Conservation (phyloP, 148 eudicot species). For the Rhododendron molle region DNA sequence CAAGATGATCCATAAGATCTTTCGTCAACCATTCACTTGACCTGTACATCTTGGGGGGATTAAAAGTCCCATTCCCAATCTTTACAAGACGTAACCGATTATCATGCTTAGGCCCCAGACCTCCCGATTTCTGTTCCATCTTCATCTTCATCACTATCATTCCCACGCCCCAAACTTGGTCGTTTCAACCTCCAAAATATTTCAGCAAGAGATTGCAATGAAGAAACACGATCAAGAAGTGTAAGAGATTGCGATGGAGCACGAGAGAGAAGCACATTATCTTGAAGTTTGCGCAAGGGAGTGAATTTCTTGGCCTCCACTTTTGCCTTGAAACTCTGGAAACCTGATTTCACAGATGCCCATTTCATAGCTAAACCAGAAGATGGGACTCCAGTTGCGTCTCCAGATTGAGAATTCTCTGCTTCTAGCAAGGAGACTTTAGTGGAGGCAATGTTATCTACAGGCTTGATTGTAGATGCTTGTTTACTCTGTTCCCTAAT, state of each 20-base stretch:
- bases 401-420: constrained; percentile 37
- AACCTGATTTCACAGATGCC: constrained; percentile 64
- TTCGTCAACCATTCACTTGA: too few relatives aligned
- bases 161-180: constrained; percentile 36
- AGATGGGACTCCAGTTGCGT: constrained; percentile 19
- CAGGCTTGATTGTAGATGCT: constrained; percentile 31
- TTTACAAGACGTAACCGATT: too few relatives aligned
- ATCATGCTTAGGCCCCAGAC: too few relatives aligned
- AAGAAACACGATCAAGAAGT: constrained; percentile 34
- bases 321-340: constrained; percentile 37
- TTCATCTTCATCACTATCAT: constrained; percentile 16
- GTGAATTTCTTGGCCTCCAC: constrained; percentile 45
- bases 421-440: constrained; percentile 34
- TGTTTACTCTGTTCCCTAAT: constrained; percentile 49
- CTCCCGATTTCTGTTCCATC: too few relatives aligned
- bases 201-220: constrained; percentile 52
- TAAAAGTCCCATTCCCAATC: too few relatives aligned
- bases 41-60: too few relatives aligned
- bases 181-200: constrained; percentile 45
- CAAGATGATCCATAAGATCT: neutral
- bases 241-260: constrained; percentile 51
- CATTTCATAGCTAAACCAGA: too few relatives aligned
- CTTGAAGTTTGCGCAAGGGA: constrained; percentile 32
- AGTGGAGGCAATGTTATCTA: constrained; percentile 27
- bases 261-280: constrained; percentile 23